Conservation (phyloP, 768 basidiomycete species). For the Podaxis sp. region DNA sequence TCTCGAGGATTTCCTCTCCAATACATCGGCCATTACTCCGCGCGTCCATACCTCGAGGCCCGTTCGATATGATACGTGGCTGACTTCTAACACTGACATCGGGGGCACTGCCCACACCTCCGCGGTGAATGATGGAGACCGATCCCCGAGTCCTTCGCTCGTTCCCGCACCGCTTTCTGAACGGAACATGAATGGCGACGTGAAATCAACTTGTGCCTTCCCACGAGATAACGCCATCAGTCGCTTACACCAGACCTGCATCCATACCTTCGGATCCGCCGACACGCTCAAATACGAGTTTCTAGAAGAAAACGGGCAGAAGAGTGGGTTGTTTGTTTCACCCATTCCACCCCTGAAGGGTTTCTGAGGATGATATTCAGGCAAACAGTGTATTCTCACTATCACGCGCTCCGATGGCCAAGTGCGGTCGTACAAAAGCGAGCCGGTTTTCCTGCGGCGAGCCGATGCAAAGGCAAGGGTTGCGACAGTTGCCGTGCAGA, state of each 20-base stretch:
- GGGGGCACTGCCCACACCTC: neutral
- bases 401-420: slow-evolving; percentile 52
- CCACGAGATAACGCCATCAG: slow-evolving; percentile 5
- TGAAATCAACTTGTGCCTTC: neutral
- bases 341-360: slow-evolving; percentile 17
- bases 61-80: no score
- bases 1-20: slow-evolving; percentile 24
- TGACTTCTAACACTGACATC: slow-evolving; percentile 5
- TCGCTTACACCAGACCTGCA: slow-evolving; percentile 4
- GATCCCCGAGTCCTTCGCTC: neutral
- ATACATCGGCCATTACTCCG: slow-evolving; percentile 16
- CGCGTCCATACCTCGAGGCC: slow-evolving; percentile 17
- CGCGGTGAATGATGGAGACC: neutral
- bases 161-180: slow-evolving; percentile 3
- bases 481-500: slow-evolving; percentile 49
- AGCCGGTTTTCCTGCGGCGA: slow-evolving; percentile 37
- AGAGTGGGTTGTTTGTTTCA: neutral
- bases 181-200: slow-evolving; percentile 3
- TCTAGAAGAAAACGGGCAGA: slow-evolving; percentile 5
- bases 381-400: slow-evolving; percentile 57
- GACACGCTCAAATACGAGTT: slow-evolving; percentile 6
- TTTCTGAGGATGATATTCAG: slow-evolving; percentile 25
- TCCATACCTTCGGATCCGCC: slow-evolving; percentile 1
- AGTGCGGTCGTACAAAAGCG: slow-evolving; percentile 50
- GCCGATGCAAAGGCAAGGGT: slow-evolving; percentile 51